These are phyloP conservation scores for Penicillium herquei DNA, from an alignment of 495 filamentous ascomycete species.

Conservation along the genomic window DNA sequence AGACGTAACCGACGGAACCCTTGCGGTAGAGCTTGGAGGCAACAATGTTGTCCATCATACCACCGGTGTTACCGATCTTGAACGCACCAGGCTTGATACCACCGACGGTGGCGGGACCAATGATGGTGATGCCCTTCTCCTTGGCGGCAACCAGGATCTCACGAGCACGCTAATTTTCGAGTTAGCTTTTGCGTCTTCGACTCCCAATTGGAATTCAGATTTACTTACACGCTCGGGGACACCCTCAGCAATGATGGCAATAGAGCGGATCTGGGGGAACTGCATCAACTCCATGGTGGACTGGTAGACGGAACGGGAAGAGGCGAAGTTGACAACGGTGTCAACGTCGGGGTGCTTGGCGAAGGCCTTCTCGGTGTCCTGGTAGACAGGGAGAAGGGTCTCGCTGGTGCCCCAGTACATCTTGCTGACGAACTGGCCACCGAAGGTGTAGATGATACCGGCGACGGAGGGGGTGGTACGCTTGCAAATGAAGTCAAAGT, in stretches of 20 bases:
- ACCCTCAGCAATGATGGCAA: constrained; percentile 99
- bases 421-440: constrained; percentile 99
- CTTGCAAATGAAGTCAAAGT: constrained; percentile 99
- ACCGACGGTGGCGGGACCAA: constrained; percentile 96
- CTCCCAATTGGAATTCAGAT: not conserved
- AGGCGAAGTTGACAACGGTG: constrained; percentile 98
- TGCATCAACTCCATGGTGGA: constrained; percentile 99
- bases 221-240: constrained; percentile 88
- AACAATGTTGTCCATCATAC: constrained; percentile 99
- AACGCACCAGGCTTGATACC: constrained; percentile 98
- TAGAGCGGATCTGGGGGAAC: constrained; percentile 92
- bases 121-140: constrained; percentile 99
- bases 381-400: constrained; percentile 97
- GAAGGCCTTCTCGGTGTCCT: constrained; percentile 89
- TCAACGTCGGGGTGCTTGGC: constrained; percentile 97
- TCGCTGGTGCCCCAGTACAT: constrained; percentile 99
- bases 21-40: constrained; percentile 99
- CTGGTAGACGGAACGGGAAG: constrained; percentile 94
- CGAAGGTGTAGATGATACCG: constrained; percentile 99
- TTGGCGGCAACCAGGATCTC: constrained; percentile 93
- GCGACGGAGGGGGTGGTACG: constrained; percentile 92
- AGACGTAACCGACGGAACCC: constrained; percentile 97
- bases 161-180: constrained; percentile 69
- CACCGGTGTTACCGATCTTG: constrained; percentile 99
- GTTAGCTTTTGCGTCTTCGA: not conserved